Percentiles rank a stretch among this genome's conserved stretches.
Evolutionary conservation across 176 grass and related monocot genomes (phyloP).

Genomic region (Zea luxurians): DNA sequence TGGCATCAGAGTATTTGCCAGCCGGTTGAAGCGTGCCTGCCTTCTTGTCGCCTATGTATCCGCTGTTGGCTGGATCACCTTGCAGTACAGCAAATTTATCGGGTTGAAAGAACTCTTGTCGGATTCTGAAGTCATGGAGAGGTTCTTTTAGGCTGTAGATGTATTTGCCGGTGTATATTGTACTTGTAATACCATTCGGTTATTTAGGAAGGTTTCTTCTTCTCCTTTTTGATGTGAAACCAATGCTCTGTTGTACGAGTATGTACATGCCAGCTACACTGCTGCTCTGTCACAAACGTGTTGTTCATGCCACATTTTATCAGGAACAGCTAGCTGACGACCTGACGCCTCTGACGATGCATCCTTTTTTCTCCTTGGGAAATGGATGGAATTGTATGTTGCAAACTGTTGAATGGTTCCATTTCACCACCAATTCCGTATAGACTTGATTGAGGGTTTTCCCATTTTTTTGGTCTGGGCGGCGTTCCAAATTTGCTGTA

Average conservation of each 20-base stretch:
- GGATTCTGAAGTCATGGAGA: slow-evolving; percentile 56
- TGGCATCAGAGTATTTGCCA: slow-evolving; percentile 39
- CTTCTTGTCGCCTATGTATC: slow-evolving; percentile 79
- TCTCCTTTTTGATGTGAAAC: neutral
- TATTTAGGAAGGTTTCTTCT: slow-evolving; percentile 11
- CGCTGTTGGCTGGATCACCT: slow-evolving; percentile 69
- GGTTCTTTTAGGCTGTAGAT: slow-evolving; percentile 57
- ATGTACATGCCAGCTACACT: neutral
- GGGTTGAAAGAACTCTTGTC: slow-evolving; percentile 73
- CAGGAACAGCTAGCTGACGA: neutral
- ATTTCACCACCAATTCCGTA: neutral
- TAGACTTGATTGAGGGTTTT: neutral
- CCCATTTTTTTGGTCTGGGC: neutral
- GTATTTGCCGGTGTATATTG: slow-evolving; percentile 32
- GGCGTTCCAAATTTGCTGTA: neutral
- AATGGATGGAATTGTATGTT: neutral
- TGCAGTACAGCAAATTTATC: slow-evolving; percentile 79
- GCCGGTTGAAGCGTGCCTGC: slow-evolving; percentile 50
- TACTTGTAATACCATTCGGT: slow-evolving; percentile 17
- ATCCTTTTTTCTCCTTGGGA: neutral
- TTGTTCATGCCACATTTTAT: neutral
- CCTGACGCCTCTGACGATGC: neutral
- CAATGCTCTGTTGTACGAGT: neutral
- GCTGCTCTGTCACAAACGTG: neutral
- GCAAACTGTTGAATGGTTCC: neutral